Conservation (phyloP, 345 rosid species). For the Stellera chamaejasme region DNA sequence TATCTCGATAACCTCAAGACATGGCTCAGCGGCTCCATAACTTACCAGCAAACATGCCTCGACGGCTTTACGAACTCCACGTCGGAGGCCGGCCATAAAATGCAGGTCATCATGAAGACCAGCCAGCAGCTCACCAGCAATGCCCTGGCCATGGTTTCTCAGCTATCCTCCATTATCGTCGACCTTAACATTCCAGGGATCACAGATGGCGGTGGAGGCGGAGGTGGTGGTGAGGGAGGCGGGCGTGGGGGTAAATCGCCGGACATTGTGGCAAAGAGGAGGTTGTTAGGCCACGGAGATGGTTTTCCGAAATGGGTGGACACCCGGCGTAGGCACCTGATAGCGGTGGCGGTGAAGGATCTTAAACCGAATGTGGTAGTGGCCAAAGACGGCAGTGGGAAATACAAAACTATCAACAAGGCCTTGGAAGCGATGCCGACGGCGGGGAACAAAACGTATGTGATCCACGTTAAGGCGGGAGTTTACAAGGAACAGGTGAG, state of each 20-base stretch:
- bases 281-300: slow-evolving; percentile 27
- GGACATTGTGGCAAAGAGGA: background rate
- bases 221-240: background rate
- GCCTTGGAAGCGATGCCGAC: slow-evolving; percentile 43
- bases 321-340: slow-evolving; percentile 26
- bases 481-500: background rate
- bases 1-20: slow-evolving; percentile 43
- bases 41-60: slow-evolving; percentile 66
- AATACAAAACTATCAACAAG: slow-evolving; percentile 45
- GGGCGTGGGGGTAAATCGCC: background rate
- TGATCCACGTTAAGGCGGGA: background rate
- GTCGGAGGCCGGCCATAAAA: slow-evolving; percentile 26
- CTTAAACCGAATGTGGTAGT: slow-evolving; percentile 44
- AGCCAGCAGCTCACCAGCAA: slow-evolving; percentile 55
- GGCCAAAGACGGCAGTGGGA: slow-evolving; percentile 69
- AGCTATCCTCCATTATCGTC: slow-evolving; percentile 26
- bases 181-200: slow-evolving; percentile 19
- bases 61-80: slow-evolving; percentile 59
- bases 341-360: slow-evolving; percentile 13
- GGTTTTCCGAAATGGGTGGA: slow-evolving; percentile 46
- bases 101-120: slow-evolving; percentile 31
- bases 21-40: slow-evolving; percentile 74
- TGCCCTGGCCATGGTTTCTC: slow-evolving; percentile 63
- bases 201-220: slow-evolving; percentile 2
- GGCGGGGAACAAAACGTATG: slow-evolving; percentile 13